A percentile compares a stretch with the other conserved stretches of the same genome.
phyloP scores from a whole-genome alignment of 331 rosid genomes.

The Cucumis variabilis region DNA sequence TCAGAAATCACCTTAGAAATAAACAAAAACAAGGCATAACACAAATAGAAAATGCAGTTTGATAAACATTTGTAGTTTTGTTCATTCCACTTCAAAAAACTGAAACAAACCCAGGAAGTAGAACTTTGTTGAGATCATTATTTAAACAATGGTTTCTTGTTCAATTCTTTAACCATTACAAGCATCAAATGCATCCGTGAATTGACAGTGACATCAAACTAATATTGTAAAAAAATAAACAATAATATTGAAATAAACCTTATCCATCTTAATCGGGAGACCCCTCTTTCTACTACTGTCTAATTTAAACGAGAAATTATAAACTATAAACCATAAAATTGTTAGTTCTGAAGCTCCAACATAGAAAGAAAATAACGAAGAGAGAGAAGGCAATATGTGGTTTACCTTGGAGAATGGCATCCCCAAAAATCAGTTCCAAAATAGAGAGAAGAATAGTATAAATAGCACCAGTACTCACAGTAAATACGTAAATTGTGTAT shows the following conservation, averaged over 20 bases:
- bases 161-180: background rate
- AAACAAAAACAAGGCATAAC: background rate
- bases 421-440: too few relatives aligned
- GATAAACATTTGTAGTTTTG: background rate
- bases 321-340: background rate
- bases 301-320: background rate
- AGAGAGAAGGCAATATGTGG: background rate
- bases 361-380: background rate
- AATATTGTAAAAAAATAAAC: background rate
- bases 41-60: background rate
- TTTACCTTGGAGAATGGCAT: constrained; percentile 28
- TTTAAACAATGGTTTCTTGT: background rate
- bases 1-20: background rate
- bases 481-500: too few relatives aligned
- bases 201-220: background rate
- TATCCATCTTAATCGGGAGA: background rate
- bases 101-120: background rate
- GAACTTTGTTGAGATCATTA: background rate
- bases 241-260: background rate
- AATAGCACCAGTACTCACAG: too few relatives aligned
- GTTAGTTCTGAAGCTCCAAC: background rate
- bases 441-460: too few relatives aligned
- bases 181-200: background rate
- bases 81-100: background rate
- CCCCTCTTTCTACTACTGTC: background rate